Evolutionary conservation across 2,329 filamentous ascomycete species (phyloP), one percentile per base, ranked within the genome.

Genomic region (Lanzia echinophila): DNA sequence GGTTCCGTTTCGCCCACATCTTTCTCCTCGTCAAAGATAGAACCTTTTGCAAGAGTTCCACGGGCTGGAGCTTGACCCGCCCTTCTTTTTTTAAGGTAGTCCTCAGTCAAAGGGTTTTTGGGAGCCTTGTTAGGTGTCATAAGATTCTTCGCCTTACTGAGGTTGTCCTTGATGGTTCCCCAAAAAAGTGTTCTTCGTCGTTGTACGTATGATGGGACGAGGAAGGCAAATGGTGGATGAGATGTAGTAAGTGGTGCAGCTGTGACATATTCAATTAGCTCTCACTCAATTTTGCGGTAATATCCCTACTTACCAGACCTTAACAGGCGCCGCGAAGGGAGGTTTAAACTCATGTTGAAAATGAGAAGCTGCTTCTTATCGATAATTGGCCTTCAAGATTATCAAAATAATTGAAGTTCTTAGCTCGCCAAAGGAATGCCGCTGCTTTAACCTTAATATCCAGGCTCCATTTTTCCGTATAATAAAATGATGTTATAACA

Each of bases 281-380:
- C 17, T 15, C 3, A 6, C 53, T 36, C 50, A 36, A 45, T 51
- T 47, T 45, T 42, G 36, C 55, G 47, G 56, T 12, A 17, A 17
- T 59, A 58, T 42, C 34, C 38, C 17, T 50, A 60, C 75, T 54
- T 76, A 88, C 86, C 81, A 68, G 77, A 74, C 65, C 75, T 73
- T 53, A 78, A 74, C 63, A 86, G 72, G 72, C 79, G 79, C 73
- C 81, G 73, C 64, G 82, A 75, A 62, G 84, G 82, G 66, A 83
- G 72, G 69, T 79, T 78, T 64, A 86, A 70, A 72, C 76, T 87
- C 86, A 89, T 90, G 46, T 50, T 62, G 52, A 54, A 52, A 60
- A 51, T 58, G 47, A 41, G 54, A 44, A 47, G 50, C 28, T 47
- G 28, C 24, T 54, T 22, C 44, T 42, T 33, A 12, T 28, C 34